Evolutionary conservation across 768 basidiomycete species (phyloP).

Genomic region (Cyathus striatus): DNA sequence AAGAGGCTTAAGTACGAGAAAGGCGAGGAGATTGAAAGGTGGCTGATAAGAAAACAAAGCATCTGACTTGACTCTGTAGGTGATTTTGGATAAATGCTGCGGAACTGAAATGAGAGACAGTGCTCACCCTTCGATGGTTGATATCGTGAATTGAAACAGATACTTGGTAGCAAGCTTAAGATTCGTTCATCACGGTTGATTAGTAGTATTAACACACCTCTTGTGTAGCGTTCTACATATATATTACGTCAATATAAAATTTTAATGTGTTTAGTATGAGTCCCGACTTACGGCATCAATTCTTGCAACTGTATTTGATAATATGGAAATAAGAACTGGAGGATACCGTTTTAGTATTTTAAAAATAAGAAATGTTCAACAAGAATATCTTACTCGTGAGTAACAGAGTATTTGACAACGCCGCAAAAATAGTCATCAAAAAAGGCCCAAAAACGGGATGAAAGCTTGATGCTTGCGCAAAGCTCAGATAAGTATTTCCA

Average conservation of each 20-base stretch:
- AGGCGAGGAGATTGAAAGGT: slow-evolving; percentile 82
- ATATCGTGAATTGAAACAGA: slow-evolving; percentile 35
- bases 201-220: neutral
- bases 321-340: neutral
- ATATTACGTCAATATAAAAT: neutral
- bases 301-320: neutral
- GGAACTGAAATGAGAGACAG: neutral
- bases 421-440: slow-evolving; percentile 77
- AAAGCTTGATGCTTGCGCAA: slow-evolving; percentile 51
- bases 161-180: neutral
- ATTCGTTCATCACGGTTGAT: neutral
- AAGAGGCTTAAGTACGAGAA: slow-evolving; percentile 73
- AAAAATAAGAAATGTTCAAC: neutral
- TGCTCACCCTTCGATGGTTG: slow-evolving; percentile 80
- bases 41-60: slow-evolving; percentile 90
- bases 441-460: slow-evolving; percentile 73
- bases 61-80: slow-evolving; percentile 74
- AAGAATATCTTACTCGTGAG: slow-evolving; percentile 57
- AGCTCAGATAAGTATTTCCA: slow-evolving; percentile 65
- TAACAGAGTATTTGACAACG: slow-evolving; percentile 71
- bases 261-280: neutral
- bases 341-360: no score
- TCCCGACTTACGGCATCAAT: neutral
- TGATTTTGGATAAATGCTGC: neutral
- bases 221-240: neutral